These are phyloP conservation scores for Neurospora cerealis DNA, from an alignment of 495 filamentous ascomycete species.

Conservation along the genomic window DNA sequence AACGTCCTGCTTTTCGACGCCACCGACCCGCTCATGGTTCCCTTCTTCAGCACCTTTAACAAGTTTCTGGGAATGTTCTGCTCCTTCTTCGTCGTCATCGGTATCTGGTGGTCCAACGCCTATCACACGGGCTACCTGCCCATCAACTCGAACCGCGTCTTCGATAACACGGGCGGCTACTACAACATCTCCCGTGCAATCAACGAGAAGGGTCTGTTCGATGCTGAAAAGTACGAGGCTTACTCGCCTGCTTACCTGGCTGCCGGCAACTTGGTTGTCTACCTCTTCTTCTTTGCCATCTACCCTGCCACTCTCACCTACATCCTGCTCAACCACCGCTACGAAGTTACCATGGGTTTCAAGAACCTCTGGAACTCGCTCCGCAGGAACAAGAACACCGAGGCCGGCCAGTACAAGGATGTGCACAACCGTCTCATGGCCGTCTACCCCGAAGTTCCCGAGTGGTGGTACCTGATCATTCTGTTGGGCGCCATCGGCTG, in stretches of 20 bases:
- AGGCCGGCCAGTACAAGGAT: slow-evolving; percentile 17
- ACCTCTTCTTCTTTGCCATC: slow-evolving; percentile 30
- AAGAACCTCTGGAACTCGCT: slow-evolving; percentile 20
- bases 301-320: slow-evolving; percentile 27
- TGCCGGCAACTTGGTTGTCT: slow-evolving; percentile 22
- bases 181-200: slow-evolving; percentile 26
- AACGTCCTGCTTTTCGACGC: slow-evolving; percentile 19
- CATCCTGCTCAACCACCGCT: slow-evolving; percentile 26
- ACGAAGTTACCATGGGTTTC: slow-evolving; percentile 25
- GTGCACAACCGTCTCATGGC: slow-evolving; percentile 31
- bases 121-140: slow-evolving; percentile 26
- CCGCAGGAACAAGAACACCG: slow-evolving; percentile 11
- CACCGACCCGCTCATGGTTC: slow-evolving; percentile 29
- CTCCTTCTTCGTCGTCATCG: slow-evolving; percentile 17
- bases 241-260: slow-evolving; percentile 28
- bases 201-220: slow-evolving; percentile 22
- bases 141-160: slow-evolving; percentile 27
- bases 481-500: slow-evolving; percentile 19
- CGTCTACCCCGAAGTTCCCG: slow-evolving; percentile 24
- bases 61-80: slow-evolving; percentile 22
- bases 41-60: slow-evolving; percentile 29
- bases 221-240: slow-evolving; percentile 22
- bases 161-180: slow-evolving; percentile 20
- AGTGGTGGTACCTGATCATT: slow-evolving; percentile 28
- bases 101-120: slow-evolving; percentile 27